Conservation (phyloP, 2,329 filamentous ascomycete genomes). For the Aspergillus candidus region DNA sequence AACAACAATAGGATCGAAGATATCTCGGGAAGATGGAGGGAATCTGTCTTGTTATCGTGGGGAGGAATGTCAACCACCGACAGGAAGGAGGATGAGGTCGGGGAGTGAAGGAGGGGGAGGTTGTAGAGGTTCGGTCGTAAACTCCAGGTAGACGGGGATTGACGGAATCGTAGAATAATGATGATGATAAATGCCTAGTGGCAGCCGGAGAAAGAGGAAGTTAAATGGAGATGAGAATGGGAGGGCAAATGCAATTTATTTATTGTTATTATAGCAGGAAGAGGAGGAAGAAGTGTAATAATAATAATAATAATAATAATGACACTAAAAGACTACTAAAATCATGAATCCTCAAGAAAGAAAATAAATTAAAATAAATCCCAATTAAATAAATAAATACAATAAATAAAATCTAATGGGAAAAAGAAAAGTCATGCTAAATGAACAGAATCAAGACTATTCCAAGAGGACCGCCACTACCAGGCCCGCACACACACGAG, state of each 20-base stretch:
- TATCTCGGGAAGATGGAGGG: constrained; percentile 6
- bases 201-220: neutral
- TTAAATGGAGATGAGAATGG: neutral
- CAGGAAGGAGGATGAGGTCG: constrained; percentile 1
- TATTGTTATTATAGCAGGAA: neutral
- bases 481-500: constrained; percentile 18
- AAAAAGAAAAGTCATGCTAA: constrained; percentile 5
- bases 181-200: too few relatives aligned
- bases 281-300: constrained; percentile 10
- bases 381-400: neutral
- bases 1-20: constrained; percentile 2
- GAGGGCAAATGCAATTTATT: neutral
- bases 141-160: too few relatives aligned
- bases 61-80: constrained; percentile 10
- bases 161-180: too few relatives aligned
- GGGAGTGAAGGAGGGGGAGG: too few relatives aligned
- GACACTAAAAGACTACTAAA: neutral
- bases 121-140: too few relatives aligned
- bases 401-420: constrained; percentile 4
- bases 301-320: too few relatives aligned
- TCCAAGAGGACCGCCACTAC: constrained; percentile 15
- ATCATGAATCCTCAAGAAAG: constrained; percentile 3
- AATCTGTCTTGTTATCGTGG: constrained; percentile 7
- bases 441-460: constrained; percentile 4
- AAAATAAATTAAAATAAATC: constrained; percentile 3